These are phyloP conservation scores for Achaetomium macrosporum DNA, from an alignment of 2,329 filamentous ascomycete genomes.

Conservation along the genomic window DNA sequence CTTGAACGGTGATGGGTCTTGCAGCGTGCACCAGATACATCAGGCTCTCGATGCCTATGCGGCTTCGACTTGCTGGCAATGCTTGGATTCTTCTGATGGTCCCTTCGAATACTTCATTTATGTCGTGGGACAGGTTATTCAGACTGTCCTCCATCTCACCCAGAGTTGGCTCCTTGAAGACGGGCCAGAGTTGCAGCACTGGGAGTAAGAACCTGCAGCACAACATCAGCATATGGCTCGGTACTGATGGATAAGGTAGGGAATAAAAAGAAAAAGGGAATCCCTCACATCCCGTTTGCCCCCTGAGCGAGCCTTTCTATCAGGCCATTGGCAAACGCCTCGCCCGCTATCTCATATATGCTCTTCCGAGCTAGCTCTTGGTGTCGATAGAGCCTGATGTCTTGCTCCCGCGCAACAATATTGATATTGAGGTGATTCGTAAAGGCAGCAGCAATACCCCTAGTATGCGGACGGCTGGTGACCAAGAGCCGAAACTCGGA, in stretches of 20 bases:
- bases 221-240: not conserved
- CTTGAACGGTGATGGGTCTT: slow-evolving; percentile 23
- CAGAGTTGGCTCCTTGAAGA: slow-evolving; percentile 27
- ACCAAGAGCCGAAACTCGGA: slow-evolving; percentile 1
- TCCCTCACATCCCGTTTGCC: slow-evolving; percentile 27
- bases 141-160: slow-evolving; percentile 28
- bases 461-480: slow-evolving; percentile 1
- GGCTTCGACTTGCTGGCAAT: slow-evolving; percentile 21
- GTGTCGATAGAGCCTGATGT: slow-evolving; percentile 23
- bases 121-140: slow-evolving; percentile 20
- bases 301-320: slow-evolving; percentile 23
- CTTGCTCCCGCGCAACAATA: slow-evolving; percentile 11
- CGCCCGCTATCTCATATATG: slow-evolving; percentile 23
- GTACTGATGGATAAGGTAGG: not conserved
- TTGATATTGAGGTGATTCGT: not conserved
- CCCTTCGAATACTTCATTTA: slow-evolving; percentile 24
- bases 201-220: slow-evolving; percentile 26
- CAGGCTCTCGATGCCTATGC: slow-evolving; percentile 25
- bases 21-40: slow-evolving; percentile 29
- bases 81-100: slow-evolving; percentile 26
- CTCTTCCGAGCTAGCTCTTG: slow-evolving; percentile 17
- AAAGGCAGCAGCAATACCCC: not conserved
- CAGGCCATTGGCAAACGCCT: slow-evolving; percentile 22
- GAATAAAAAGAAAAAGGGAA: not conserved
- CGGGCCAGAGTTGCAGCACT: slow-evolving; percentile 27